Percentiles rank a stretch among this genome's conserved stretches.
phyloP scores from a whole-genome alignment of 129 eudicot genomes.

The Flaveria bidentis region DNA sequence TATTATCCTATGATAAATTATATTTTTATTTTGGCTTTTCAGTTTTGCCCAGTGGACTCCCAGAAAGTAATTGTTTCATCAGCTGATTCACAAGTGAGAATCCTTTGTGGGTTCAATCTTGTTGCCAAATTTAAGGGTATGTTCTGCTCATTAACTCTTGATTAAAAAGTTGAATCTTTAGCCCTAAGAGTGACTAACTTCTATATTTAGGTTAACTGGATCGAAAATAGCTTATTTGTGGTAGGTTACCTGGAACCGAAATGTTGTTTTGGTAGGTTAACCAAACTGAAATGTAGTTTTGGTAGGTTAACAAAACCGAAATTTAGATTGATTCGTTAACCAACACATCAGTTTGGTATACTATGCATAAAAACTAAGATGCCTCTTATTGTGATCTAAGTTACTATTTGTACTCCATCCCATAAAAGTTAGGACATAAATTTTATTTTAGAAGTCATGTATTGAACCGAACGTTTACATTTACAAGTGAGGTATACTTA shows the following conservation, averaged over 20 bases:
- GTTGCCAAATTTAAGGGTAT: constrained; percentile 68
- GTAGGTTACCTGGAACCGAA: constrained; percentile 6
- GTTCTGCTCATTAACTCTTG: constrained; percentile 7
- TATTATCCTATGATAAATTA: background rate
- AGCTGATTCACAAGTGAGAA: constrained; percentile 82
- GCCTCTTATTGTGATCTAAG: too few species aligned
- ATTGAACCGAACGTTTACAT: background rate
- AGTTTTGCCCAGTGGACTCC: constrained; percentile 76
- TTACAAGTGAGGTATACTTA: background rate
- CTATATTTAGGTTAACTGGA: constrained; percentile 1
- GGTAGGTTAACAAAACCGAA: background rate
- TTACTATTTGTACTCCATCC: too few species aligned
- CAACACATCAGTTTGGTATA: background rate
- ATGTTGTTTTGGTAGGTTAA: background rate
- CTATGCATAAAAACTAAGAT: too few species aligned
- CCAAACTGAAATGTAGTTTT: background rate
- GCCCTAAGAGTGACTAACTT: constrained; percentile 10
- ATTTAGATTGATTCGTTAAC: background rate
- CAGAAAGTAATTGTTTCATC: constrained; percentile 75
- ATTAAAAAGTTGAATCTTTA: background rate
- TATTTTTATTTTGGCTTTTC: constrained; percentile 16
- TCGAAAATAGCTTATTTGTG: background rate
- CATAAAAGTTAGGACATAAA: too few species aligned
- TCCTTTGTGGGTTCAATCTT: constrained; percentile 61
- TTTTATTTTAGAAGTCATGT: background rate